A percentile compares a stretch with the other conserved stretches of the same genome.
Evolutionary conservation across 805 yeast species (phyloP).

Genomic region (Ogataea nitratoaversa): DNA sequence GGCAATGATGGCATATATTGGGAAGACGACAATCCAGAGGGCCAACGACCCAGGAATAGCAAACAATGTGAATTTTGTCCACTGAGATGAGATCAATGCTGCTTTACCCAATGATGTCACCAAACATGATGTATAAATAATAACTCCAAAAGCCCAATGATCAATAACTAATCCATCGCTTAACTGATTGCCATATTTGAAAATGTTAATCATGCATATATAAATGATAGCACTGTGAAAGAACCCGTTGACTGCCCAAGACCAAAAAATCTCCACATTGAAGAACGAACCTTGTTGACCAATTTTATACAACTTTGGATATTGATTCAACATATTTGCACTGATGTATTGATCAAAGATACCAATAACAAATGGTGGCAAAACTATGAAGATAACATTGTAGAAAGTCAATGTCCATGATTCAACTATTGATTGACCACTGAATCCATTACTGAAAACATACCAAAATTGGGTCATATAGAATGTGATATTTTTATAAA

Average conservation of each 20-base stretch:
- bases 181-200: constrained; percentile 61
- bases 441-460: constrained; percentile 85
- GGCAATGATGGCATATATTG: constrained; percentile 79
- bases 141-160: constrained; percentile 95
- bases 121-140: constrained; percentile 80
- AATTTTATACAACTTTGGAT: constrained; percentile 86
- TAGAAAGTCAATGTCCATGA: constrained; percentile 97
- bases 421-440: constrained; percentile 94
- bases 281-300: constrained; percentile 89
- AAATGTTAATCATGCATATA: constrained; percentile 65
- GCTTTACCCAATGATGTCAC: constrained; percentile 93
- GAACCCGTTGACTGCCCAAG: constrained; percentile 95
- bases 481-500: constrained; percentile 90
- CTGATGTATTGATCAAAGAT: constrained; percentile 95
- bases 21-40: constrained; percentile 83
- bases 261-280: constrained; percentile 91
- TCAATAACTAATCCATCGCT: constrained; percentile 69
- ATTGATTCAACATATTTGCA: constrained; percentile 82
- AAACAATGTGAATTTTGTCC: constrained; percentile 89
- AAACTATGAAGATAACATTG: constrained; percentile 88
- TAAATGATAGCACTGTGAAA: constrained; percentile 87
- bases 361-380: constrained; percentile 95
- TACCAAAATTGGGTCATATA: constrained; percentile 99
- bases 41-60: constrained; percentile 94
- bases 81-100: constrained; percentile 81